Conservation (phyloP, 2,329 filamentous ascomycete genomes). For the Cryphonectria carpinicola region DNA sequence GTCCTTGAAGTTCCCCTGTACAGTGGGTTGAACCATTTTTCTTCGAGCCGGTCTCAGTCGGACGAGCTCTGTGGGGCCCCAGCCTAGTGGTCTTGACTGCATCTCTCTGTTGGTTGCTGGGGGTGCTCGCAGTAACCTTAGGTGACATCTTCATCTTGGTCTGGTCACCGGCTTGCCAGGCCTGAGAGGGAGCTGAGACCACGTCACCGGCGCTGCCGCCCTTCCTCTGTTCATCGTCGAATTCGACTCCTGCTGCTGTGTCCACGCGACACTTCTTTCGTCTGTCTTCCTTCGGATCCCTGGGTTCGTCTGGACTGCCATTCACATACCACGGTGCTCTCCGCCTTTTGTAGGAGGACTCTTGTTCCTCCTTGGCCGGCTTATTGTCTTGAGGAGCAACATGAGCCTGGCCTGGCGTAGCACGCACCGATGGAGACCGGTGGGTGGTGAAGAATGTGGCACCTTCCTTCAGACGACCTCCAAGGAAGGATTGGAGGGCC, state of each 20-base stretch:
- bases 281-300: neutral
- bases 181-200: neutral
- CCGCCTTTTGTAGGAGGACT: neutral
- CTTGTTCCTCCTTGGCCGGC: neutral
- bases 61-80: neutral
- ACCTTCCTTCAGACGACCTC: neutral
- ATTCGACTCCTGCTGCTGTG: neutral
- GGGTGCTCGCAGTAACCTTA: neutral
- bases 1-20: neutral
- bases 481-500: neutral
- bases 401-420: neutral
- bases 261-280: neutral
- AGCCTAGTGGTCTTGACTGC: too few relatives aligned
- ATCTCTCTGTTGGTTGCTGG: neutral
- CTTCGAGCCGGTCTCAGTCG: neutral
- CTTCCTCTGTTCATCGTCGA: neutral
- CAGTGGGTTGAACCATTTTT: neutral
- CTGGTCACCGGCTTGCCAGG: neutral
- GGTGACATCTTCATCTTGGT: neutral
- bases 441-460: neutral
- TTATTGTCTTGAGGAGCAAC: neutral
- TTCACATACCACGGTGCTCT: neutral
- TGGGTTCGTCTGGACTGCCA: neutral
- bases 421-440: neutral
- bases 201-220: neutral